Evolutionary conservation across 192 early-diverging fungal species (phyloP), one percentile per base, ranked within the genome.

Genomic region (Coemansia biformis): DNA sequence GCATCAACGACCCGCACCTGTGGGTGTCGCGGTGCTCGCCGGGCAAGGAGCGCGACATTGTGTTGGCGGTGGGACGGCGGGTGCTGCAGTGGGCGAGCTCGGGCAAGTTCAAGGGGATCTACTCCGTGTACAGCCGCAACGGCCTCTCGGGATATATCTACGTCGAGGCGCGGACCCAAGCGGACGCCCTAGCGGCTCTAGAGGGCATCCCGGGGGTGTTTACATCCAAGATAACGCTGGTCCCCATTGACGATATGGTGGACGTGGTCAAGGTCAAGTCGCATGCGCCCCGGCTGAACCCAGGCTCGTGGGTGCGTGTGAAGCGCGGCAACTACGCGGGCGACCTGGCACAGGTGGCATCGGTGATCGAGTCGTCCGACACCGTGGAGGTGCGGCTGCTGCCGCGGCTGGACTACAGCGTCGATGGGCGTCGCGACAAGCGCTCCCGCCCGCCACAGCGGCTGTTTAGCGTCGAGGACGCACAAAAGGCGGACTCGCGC

Each of bases 281-380:
- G 44, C 81, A 80, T 38, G 68, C 78, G 36, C 15, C 54, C n/a
- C 48, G 43, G 33, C 48, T 77, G 34, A 84, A 82, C 43, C 73
- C 45, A 10, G 85, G 85, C 12, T 63, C 79, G 7, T 99, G 93
- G 93, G 89, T 91, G 22, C 81, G 92, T 31, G 80, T 96, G 34
- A 87, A 86, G 54, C 83, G 86, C 50, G 96, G 93, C 34, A 97
- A 87, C 54, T 97, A 95, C 55, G 83, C 82, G 6, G 91, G 89
- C 33, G 96, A 99, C 73, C 66, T 99, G 54, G 93, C 83, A 19
- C 90, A 93, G 69, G 89, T 92, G 39, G 43, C 65, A 26, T 63
- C 48, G 26, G 76, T 87, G 17, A 57, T 83, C 19, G 86, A 89
- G 48, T 77, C 81, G 26, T 74, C 79, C 19, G 86, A 88, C 36